phyloP scores from a whole-genome alignment of 192 early-diverging fungal genomes.

The Coemansia biformis region DNA sequence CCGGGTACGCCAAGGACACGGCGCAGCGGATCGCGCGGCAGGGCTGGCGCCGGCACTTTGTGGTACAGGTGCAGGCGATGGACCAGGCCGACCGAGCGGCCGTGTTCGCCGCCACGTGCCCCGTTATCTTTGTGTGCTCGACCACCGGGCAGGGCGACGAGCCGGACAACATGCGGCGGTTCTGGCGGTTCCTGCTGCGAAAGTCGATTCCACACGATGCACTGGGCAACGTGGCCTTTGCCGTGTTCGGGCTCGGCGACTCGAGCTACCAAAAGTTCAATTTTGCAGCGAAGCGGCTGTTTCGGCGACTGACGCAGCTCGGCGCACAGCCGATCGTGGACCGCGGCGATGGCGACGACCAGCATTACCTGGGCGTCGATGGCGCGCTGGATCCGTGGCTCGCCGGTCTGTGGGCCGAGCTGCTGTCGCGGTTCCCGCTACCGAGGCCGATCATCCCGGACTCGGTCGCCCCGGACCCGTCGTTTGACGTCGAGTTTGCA shows the following conservation, averaged over 20 bases:
- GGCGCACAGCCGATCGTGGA: constrained; percentile 66
- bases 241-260: constrained; percentile 94
- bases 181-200: constrained; percentile 87
- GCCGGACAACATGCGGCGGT: constrained; percentile 88
- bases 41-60: constrained; percentile 70
- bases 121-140: constrained; percentile 76
- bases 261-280: constrained; percentile 93
- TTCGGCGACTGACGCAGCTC: constrained; percentile 76
- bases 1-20: constrained; percentile 87
- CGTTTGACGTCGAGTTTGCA: constrained; percentile 9
- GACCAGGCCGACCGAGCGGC: constrained; percentile 67
- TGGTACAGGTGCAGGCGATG: constrained; percentile 60
- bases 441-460: constrained; percentile 27
- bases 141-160: constrained; percentile 92
- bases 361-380: constrained; percentile 89
- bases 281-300: constrained; percentile 87
- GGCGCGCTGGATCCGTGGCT: constrained; percentile 89
- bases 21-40: constrained; percentile 79
- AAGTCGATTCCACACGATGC: constrained; percentile 67
- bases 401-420: constrained; percentile 61
- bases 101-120: not conserved
- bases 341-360: constrained; percentile 90
- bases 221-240: constrained; percentile 63
- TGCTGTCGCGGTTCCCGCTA: constrained; percentile 61
- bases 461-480: constrained; percentile 14